These are phyloP conservation scores for Cyberlindnera lachancei DNA, from an alignment of 805 yeast genomes.

Conservation along the genomic window DNA sequence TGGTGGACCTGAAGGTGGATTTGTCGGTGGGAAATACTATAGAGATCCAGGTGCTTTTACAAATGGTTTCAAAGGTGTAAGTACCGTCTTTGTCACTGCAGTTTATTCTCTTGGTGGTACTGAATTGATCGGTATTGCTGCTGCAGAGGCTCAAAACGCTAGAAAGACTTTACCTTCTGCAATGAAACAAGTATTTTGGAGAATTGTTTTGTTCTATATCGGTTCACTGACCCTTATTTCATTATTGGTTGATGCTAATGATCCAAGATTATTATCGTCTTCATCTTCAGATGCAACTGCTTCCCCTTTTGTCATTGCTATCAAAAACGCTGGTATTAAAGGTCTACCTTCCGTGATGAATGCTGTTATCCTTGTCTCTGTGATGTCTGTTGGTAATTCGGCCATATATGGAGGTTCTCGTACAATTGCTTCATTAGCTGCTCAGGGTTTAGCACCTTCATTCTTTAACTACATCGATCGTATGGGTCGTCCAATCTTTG, in stretches of 20 bases:
- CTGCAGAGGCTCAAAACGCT: constrained; percentile 42
- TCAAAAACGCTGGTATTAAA: constrained; percentile 29
- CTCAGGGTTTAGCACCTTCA: constrained; percentile 38
- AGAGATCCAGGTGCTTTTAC: constrained; percentile 58
- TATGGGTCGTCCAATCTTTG: constrained; percentile 42
- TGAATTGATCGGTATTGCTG: constrained; percentile 44
- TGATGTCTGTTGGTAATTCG: constrained; percentile 42
- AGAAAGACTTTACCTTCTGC: constrained; percentile 42
- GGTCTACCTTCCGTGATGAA: constrained; percentile 35
- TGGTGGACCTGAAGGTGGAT: constrained; percentile 38
- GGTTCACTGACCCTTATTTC: constrained; percentile 38
- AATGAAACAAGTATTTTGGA: constrained; percentile 50
- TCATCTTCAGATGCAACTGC: constrained; percentile 27
- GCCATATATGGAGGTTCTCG: constrained; percentile 53
- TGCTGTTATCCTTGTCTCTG: constrained; percentile 32
- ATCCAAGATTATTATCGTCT: constrained; percentile 26
- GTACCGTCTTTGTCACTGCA: constrained; percentile 48
- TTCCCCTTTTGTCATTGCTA: constrained; percentile 44
- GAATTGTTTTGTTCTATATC: constrained; percentile 41
- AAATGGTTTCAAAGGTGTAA: constrained; percentile 45
- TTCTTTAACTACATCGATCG: constrained; percentile 38
- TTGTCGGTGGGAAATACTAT: constrained; percentile 40
- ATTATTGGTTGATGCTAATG: constrained; percentile 38
- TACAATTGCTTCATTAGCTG: constrained; percentile 40
- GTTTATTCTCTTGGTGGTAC: constrained; percentile 49